Base-by-base conservation (phyloP, 2,329 filamentous ascomycete genomes). In the Mycogone perniciosa region DNA sequence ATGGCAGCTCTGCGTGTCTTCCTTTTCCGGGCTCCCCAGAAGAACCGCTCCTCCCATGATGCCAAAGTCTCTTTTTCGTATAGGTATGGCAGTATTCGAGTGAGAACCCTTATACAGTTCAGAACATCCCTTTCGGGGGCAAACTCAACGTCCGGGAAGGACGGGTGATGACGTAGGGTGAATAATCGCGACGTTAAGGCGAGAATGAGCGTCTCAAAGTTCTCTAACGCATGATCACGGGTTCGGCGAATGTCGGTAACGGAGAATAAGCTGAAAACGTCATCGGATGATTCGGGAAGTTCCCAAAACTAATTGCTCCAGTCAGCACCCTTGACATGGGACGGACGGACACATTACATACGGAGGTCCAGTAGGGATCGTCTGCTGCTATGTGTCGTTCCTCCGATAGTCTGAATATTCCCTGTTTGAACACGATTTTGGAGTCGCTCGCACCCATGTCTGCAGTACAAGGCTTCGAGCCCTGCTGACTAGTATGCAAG, bases 381-480 rank as follows among this genome's bases (percentile, higher is more conserved):
- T 93, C 86, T 51, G 89, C 83, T 54, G 89, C 79, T 65, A 97
- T 96, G 67, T 88, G 79, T 59, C 85, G 84, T 68, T 95, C 87
- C 68, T 96, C 90, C n/a, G 90, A 93, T 53, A 99, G 82, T 66
- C 88, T 84, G 76, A 97, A 96, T 74, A 97, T 95, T 72, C 91
- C 92, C 73, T 95, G 89, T 74, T 96, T 97, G 80, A 99, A 97
- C 66, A 92, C 89, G 66, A 97, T 84, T 80, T 97, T 97, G 64
- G 92, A 97, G 75, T 97, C 92, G 72, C 92, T 96, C 67, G 92
- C 92, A 71, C 93, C 93, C 93, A 99, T 99, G 40, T 57, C 58
- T 63, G 60, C 53, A 56, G 59, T 54, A 59, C 57, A 59, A 64
- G 59, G 59, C 55, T 55, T 49, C 33, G 50, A 39, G 47, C 51